Base-by-base conservation (phyloP, 2,329 filamentous ascomycete species). In the Knufia fluminis region DNA sequence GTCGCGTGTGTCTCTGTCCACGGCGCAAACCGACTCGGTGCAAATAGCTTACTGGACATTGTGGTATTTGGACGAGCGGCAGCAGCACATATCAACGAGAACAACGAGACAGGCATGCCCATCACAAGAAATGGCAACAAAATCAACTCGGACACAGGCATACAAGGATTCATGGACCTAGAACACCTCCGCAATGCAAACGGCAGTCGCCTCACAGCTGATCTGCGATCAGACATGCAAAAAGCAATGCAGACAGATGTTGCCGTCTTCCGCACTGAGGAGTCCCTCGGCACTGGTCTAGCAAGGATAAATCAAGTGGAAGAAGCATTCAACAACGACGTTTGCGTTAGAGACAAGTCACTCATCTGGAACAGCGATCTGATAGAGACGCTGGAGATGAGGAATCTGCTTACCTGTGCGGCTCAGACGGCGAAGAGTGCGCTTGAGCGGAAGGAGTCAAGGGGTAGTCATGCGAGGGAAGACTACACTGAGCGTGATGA, bases 321-420 rank as follows among this genome's bases (percentile, higher is more conserved):
- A 66, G 69, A 77, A 61, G 77, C 73, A 59, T 94, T 85, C 71
- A 70, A 49, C 41, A 54, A 75, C 59, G 75, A 94, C 61, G 82
- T 94, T 57, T 86, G 86, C 64, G 92, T 86, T 71, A 91, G 92
- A 77, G 88, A 95, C 70, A 83, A 88, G 68, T 89, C 85, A 75
- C 92, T 94, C 86, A 94, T 94, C 73, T 95, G 88, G 89, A 95
- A 95, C 79, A 87, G 85, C 16, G 88, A 94, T 64, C 79, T 95
- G 20, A 85, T 94, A 46, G 88, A 95, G 77, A 91, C 50, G 2
- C 78, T 94, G 42, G 88, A 94, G 73, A 74, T 94, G 64, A 78
- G 87, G 62, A 94, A 94, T 68, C 70, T 94, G 62, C 73, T 94
- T 62, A 94, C 88, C 57, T 94, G 88, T 78, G 87, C 86, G 74